Base-by-base conservation (phyloP, 371 early-diverging fungal genomes). In the Syncephalastrum racemosum region DNA sequence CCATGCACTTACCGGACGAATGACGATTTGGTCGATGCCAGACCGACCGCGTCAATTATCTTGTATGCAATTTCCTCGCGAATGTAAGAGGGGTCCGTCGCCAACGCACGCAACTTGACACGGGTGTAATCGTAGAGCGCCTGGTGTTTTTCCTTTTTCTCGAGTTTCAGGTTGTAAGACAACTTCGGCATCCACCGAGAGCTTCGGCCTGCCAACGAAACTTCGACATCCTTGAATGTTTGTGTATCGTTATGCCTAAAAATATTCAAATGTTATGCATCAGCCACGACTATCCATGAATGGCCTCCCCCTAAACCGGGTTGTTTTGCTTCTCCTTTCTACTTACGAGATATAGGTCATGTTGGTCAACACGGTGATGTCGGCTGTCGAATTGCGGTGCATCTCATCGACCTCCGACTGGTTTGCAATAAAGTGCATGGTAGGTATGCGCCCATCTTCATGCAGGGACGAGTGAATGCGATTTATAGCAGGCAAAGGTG, bases 1-100 rank as follows among this genome's bases (percentile, higher is more conserved):
- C 25, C 22, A 18, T 16, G 22, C 47, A 7, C 22, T 13, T 64
- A 64, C 64, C 46, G 22, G n/a, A 50, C 36, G 19, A 47, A 56
- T 2, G 64, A 64, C 13, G 47, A 59, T 2, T 51, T 27, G 16
- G 55, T 51, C n/a, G 59, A n/a, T 10, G 60, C 55, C 4, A 64
- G 23, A 15, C 64, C 64, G 13, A 51, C 43, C 0, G 64, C 54
- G 43, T 56, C 23, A 4, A 59, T 40, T 2, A 53, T 31, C 18
- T 59, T 56, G 19, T 63, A 67, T 2, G 43, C 59, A 16, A 60
- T 25, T 10, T 54, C 44, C 46, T 67, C 67, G 40, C 67, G 63
- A 10, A 67, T 53, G 46, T 67, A 67, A 10, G 67, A 58, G 20
- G 63, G 67, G 41, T 67, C 67, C 4, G 54, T 47, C n/a, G 54